A percentile compares a stretch with the other conserved stretches of the same genome.
phyloP scores from a whole-genome alignment of 2,329 filamentous ascomycete species.

The Alternaria ventricosa region DNA sequence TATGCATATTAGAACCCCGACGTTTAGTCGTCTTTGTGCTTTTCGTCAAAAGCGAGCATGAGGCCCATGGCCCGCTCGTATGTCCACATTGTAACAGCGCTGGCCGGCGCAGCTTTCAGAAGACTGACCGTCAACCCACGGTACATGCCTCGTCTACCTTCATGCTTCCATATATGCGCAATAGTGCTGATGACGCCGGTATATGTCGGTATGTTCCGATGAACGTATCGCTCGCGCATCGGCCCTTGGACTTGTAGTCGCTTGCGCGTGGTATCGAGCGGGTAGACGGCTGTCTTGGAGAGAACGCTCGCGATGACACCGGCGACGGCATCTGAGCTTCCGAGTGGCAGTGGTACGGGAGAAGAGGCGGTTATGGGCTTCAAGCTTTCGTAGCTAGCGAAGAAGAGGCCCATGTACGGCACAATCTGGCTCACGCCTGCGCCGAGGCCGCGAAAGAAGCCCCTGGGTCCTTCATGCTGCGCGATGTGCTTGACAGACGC shows the following conservation, averaged over 20 bases:
- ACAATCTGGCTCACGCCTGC: slow-evolving; percentile 87
- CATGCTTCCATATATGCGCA: slow-evolving; percentile 68
- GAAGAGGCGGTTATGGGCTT: slow-evolving; percentile 52
- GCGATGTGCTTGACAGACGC: slow-evolving; percentile 75
- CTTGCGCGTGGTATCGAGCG: slow-evolving; percentile 90
- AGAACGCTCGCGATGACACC: slow-evolving; percentile 80
- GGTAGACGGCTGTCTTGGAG: slow-evolving; percentile 90
- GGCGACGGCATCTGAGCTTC: slow-evolving; percentile 81
- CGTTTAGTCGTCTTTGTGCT: slow-evolving; percentile 8
- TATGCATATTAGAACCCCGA: neutral
- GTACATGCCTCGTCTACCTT: slow-evolving; percentile 84
- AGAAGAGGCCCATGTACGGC: slow-evolving; percentile 97
- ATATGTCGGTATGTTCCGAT: slow-evolving; percentile 88
- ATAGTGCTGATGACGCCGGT: slow-evolving; percentile 70
- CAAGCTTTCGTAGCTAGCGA: slow-evolving; percentile 83
- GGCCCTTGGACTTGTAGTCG: slow-evolving; percentile 95
- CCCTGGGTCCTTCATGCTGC: slow-evolving; percentile 73
- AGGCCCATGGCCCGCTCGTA: slow-evolving; percentile 78
- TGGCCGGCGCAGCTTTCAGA: slow-evolving; percentile 91
- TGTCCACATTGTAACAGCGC: slow-evolving; percentile 92
- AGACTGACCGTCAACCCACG: slow-evolving; percentile 86
- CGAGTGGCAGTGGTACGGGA: slow-evolving; percentile 69
- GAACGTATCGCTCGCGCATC: slow-evolving; percentile 77
- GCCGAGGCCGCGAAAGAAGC: slow-evolving; percentile 87
- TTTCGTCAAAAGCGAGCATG: slow-evolving; percentile 52